Base-by-base conservation (phyloP, 129 eudicot genomes). In the Apium graveolens region DNA sequence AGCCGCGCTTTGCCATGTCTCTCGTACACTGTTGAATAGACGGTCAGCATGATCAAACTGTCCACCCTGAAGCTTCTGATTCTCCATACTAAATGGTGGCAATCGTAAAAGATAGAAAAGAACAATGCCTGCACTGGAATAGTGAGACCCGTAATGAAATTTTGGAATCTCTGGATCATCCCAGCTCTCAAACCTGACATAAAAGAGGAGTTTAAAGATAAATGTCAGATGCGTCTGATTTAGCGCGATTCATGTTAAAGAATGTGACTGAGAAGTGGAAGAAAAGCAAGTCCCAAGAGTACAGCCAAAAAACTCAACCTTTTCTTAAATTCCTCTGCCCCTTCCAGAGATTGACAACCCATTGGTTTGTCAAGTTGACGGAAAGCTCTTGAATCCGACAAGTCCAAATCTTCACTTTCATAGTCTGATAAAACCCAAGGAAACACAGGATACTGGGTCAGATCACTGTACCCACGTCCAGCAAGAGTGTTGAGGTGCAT, bases 21-120 rank as follows among this genome's bases (percentile, higher is more conserved):
- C 99, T 45, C 89, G 86, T 79, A 96, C 49, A 82, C 89, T 90
- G 75, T 81, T 90, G 85, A 96, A 96, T 82, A 96, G 97, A 66
- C 99, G 97, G 79, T 96, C 99, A 83, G 99, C 99, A 82, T 96
- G 99, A 57, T 96, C 99, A 90, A 96, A 96, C 82, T 96, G 99
- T 51, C 99, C 99, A 24, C 99, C 99, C 86, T 96, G 99, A 84
- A 96, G 89, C 88, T 92, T 96, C 79, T 90, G 91, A 81, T 96
- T 96, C 87, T 96, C 99, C 24, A 80, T 39, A 82, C 99, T 96
- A 75, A 96, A 96, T 44, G 99, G 99, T 46, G 97, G 99, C 82
- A 96, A 81, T 51, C 99, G 96, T 73, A 96, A 57, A 42, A 96
- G 97, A 86, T 96, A 96, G 84, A 96, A 96, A 53, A 96, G 99